Conservation (phyloP, 2,329 filamentous ascomycete species). For the Paraphoma sp. region DNA sequence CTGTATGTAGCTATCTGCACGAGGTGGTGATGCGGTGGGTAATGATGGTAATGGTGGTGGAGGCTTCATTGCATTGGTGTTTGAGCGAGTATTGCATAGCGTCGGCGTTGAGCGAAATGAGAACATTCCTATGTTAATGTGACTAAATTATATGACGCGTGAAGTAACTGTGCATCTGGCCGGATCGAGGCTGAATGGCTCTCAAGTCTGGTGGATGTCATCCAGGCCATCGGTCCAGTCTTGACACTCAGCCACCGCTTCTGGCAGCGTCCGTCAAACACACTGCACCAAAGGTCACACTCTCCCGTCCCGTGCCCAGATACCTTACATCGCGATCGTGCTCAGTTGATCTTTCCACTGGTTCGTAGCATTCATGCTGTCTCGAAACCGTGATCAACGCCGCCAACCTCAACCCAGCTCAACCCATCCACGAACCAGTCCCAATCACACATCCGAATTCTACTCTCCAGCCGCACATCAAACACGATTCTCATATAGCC, state of each 20-base stretch:
- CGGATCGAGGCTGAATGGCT: not conserved
- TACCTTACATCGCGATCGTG: not conserved
- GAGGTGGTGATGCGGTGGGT: not conserved
- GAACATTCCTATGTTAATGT: not conserved
- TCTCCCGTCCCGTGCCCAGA: not conserved
- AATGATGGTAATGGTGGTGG: conserved; percentile 7
- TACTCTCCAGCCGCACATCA: not conserved
- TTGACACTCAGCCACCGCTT: not conserved
- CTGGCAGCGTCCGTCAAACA: conserved; percentile 1
- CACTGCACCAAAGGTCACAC: not conserved
- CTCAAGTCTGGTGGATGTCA: not conserved
- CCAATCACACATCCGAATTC: not conserved
- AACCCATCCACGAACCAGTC: not conserved
- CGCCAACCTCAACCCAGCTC: not conserved
- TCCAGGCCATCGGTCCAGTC: not conserved
- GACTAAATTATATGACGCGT: too few relatives aligned
- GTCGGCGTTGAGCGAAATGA: conserved; percentile 32
- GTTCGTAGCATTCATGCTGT: not conserved
- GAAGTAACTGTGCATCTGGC: not conserved
- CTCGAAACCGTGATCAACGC: not conserved
- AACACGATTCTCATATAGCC: not conserved
- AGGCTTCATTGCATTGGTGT: conserved; percentile 3
- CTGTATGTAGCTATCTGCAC: not conserved
- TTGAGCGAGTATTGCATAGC: conserved; percentile 32
- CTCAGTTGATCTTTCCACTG: not conserved